Evolutionary conservation across 495 filamentous ascomycete genomes (phyloP).

Genomic region (Pseudoneurospora amorphoporcata): DNA sequence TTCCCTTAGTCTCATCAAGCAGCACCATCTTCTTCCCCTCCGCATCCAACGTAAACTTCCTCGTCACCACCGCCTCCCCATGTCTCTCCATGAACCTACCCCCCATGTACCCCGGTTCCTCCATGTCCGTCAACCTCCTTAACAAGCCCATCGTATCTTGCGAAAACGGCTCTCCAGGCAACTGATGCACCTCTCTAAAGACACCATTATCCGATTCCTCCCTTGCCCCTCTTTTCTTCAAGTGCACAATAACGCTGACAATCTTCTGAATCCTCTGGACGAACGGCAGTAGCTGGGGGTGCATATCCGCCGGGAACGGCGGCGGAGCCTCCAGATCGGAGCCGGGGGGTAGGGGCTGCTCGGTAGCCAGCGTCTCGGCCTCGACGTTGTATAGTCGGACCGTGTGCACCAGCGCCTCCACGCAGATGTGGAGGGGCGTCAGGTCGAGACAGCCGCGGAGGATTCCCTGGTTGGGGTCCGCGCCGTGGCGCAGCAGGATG

Average conservation of each 20-base stretch:
- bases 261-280: neutral
- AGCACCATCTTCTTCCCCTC: neutral
- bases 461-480: neutral
- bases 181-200: neutral
- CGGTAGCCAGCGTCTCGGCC: neutral
- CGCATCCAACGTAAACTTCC: neutral
- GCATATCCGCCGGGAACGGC: neutral
- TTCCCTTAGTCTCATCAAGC: neutral
- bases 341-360: neutral
- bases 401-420: neutral
- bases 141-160: neutral
- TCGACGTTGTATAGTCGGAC: neutral
- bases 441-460: neutral
- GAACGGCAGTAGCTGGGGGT: neutral
- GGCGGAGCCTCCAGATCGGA: neutral
- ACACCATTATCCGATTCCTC: neutral
- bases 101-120: neutral
- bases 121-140: neutral
- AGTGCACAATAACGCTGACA: neutral
- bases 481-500: neutral
- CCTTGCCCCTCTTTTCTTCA: neutral
- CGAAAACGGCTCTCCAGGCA: neutral
- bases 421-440: neutral
- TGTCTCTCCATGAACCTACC: neutral
- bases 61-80: neutral